Base-by-base conservation (phyloP, 179 eudicot genomes). In the Silene vulgaris region DNA sequence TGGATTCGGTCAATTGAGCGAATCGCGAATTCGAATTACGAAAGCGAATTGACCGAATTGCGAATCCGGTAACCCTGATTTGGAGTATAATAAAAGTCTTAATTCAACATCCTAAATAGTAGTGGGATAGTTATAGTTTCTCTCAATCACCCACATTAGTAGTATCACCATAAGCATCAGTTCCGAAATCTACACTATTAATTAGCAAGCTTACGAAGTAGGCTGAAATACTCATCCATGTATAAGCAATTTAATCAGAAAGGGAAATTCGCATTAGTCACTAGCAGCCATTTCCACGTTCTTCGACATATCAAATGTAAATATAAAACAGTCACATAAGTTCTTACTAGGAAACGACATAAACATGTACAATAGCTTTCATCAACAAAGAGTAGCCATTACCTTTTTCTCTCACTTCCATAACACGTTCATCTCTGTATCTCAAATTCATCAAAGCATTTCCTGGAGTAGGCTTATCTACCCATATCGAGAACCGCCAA, bases 381-480 rank as follows among this genome's bases (percentile, higher is more conserved):
- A 48, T 8, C 19, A 35, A 35, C 23, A 8, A 30, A 61, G 0
- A 12, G 23, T 28, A 23, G 19, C 2, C 4, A n/a, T 74, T 69
- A 83, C 96, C 90, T 89, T 95, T 95, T 76, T 86, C 95, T 85
- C 90, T 81, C 29, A 65, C 78, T 80, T 89, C 90, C 71, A 78
- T 70, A 28, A 85, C 90, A 64, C 96, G 91, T 80, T 95, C 97
- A 85, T 95, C 95, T 84, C 99, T 86, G 65, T 92, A 95, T 77
- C 99, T 87, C 86, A 95, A 80, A 85, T 95, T 95, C 97, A 95
- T 89, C 60, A 92, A 86, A 65, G 96, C 87, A 80, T 85, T 95
- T 80, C 99, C 99, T 1, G 99, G 99, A 62, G 99, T 92, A 56
- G 99, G 99, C 87, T 95, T 92, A 80, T 95, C 99, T 65, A 95